These are phyloP conservation scores for Pezicula neosporulosa DNA, from an alignment of 2,329 filamentous ascomycete species.

Conservation along the genomic window DNA sequence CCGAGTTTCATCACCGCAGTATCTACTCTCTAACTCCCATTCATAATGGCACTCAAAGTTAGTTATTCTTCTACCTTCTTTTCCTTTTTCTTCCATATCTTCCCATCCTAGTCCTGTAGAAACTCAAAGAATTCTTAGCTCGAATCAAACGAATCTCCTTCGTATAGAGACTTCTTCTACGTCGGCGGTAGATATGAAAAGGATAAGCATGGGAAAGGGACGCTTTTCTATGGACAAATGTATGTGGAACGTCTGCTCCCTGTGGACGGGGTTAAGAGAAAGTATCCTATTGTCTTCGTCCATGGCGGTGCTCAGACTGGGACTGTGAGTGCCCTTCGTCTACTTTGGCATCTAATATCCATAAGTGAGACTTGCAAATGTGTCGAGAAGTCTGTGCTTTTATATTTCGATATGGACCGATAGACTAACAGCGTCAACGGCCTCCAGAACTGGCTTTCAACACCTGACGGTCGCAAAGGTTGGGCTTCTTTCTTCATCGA, in stretches of 20 bases:
- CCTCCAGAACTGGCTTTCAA: constrained; percentile 35
- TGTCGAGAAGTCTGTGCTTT: background rate
- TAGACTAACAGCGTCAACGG: no score
- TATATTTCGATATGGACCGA: no score
- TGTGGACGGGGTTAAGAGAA: background rate
- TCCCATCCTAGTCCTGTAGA: no score
- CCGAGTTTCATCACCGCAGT: no score
- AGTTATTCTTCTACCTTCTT: no score
- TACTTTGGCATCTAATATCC: background rate
- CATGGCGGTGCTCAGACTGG: background rate
- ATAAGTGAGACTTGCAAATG: background rate
- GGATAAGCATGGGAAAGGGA: background rate
- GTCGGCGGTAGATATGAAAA: background rate
- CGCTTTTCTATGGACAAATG: background rate
- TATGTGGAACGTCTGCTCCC: background rate
- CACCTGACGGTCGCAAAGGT: constrained; percentile 38
- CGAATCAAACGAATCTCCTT: background rate
- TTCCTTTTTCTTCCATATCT: no score
- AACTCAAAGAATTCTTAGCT: no score
- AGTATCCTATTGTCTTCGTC: background rate
- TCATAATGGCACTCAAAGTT: no score
- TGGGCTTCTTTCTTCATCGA: constrained; percentile 41
- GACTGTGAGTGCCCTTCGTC: background rate
- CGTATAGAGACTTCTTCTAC: background rate
- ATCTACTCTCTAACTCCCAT: no score